A percentile compares a stretch with the other conserved stretches of the same genome.
These are phyloP conservation scores for Trichothecium roseum DNA, from an alignment of 2,329 filamentous ascomycete genomes.

Conservation along the genomic window DNA sequence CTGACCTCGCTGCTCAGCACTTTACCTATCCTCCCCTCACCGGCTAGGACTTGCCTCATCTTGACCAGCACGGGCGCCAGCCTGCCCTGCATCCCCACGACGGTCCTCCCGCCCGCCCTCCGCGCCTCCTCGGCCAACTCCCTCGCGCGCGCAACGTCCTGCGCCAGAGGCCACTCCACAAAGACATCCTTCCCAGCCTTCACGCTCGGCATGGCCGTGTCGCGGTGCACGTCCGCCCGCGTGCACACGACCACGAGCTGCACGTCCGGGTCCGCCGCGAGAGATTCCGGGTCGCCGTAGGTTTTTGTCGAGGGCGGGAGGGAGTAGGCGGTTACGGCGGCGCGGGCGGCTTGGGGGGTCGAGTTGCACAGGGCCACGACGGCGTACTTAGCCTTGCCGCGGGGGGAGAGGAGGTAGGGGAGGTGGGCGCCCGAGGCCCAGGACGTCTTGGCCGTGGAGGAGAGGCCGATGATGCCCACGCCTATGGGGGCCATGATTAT, in stretches of 20 bases:
- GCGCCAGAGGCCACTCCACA: conserved; percentile 48
- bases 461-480: conserved; percentile 30
- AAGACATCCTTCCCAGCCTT: conserved; percentile 41
- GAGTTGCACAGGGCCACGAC: conserved; percentile 45
- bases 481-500: conserved; percentile 10
- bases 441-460: conserved; percentile 34
- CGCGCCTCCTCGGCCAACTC: conserved; percentile 27
- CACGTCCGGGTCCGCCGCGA: conserved; percentile 38
- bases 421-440: conserved; percentile 49
- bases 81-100: conserved; percentile 42
- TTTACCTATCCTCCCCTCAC: conserved; percentile 34
- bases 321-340: conserved; percentile 30
- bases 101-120: conserved; percentile 21
- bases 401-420: conserved; percentile 43
- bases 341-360: conserved; percentile 29
- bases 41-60: conserved; percentile 31
- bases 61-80: conserved; percentile 31
- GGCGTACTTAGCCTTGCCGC: conserved; percentile 29
- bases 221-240: conserved; percentile 41
- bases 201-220: conserved; percentile 33
- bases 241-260: conserved; percentile 46
- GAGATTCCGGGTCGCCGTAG: conserved; percentile 37
- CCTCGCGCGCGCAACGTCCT: conserved; percentile 26
- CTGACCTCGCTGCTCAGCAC: conserved; percentile 39
- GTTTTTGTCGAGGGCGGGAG: conserved; percentile 29